Percentiles rank a stretch among this genome's conserved stretches.
Conservation (phyloP, 2,329 filamentous ascomycete species). For the Calonectria montana region DNA sequence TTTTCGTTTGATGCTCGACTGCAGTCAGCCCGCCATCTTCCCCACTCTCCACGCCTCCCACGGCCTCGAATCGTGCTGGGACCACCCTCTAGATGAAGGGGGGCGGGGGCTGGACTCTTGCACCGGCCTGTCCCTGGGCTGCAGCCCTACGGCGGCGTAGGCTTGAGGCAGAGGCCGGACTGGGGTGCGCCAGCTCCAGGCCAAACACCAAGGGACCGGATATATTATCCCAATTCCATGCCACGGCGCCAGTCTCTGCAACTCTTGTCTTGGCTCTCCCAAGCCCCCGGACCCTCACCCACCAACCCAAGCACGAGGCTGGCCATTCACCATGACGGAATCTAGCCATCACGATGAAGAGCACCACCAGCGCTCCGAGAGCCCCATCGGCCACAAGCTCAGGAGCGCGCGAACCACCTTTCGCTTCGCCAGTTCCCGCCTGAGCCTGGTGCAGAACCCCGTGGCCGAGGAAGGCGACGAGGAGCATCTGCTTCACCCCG, state of each 20-base stretch:
- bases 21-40: not conserved
- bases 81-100: not conserved
- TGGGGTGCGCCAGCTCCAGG: not conserved
- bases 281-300: not conserved
- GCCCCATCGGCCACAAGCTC: conserved; percentile 12
- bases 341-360: not conserved
- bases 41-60: not conserved
- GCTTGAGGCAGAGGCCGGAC: not conserved
- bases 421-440: conserved; percentile 12
- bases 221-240: conserved; percentile 5
- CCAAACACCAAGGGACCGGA: not conserved
- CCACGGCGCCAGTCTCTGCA: not conserved
- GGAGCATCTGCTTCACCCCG: not conserved
- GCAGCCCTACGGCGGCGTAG: conserved; percentile 4
- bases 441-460: conserved; percentile 9
- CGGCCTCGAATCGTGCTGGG: conserved; percentile 5
- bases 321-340: not conserved
- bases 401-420: conserved; percentile 11
- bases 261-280: not conserved
- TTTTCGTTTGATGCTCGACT: not conserved
- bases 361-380: not conserved
- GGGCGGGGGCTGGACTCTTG: not conserved
- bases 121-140: not conserved
- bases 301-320: not conserved
- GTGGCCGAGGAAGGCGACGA: not conserved